Conservation (phyloP, 139 green algal genomes). For the Diplosphaera chodatii region DNA sequence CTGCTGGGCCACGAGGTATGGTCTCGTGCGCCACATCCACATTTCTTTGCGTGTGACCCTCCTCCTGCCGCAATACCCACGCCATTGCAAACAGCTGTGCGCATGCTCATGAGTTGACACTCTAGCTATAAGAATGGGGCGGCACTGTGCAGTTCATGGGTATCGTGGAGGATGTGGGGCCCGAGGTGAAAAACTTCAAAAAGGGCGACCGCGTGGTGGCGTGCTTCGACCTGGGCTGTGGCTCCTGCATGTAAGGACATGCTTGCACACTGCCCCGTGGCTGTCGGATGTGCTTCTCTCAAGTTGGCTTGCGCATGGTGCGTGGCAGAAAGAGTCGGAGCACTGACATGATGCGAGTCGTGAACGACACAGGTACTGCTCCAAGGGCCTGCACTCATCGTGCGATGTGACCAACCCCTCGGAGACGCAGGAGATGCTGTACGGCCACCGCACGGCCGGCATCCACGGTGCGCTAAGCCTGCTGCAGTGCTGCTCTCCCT, state of each 20-base stretch:
- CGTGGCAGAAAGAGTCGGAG: no score
- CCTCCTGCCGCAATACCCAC: no score
- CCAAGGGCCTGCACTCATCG: slow-evolving; percentile 21
- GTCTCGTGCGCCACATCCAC: no score
- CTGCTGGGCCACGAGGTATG: slow-evolving; percentile 60
- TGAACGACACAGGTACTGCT: slow-evolving; percentile 49
- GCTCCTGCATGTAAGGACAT: slow-evolving; percentile 43
- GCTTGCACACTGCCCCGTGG: no score
- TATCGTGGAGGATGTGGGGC: slow-evolving; percentile 47
- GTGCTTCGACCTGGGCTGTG: slow-evolving; percentile 68
- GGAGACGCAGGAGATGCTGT: slow-evolving; percentile 35
- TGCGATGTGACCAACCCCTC: slow-evolving; percentile 49
- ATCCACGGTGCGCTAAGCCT: neutral
- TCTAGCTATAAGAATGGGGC: no score
- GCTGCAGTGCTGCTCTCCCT: no score
- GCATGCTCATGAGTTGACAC: no score
- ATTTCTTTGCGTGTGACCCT: no score
- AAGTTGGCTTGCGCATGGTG: neutral
- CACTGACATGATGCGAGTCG: no score
- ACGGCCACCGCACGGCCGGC: slow-evolving; percentile 27
- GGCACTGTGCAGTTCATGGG: slow-evolving; percentile 66
- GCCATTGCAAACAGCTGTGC: no score
- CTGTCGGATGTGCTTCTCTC: neutral
- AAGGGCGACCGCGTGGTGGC: slow-evolving; percentile 62
- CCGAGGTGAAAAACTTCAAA: slow-evolving; percentile 31